Base-by-base conservation (phyloP, 1,139 yeast genomes). In the Candida tetrigidarum region DNA sequence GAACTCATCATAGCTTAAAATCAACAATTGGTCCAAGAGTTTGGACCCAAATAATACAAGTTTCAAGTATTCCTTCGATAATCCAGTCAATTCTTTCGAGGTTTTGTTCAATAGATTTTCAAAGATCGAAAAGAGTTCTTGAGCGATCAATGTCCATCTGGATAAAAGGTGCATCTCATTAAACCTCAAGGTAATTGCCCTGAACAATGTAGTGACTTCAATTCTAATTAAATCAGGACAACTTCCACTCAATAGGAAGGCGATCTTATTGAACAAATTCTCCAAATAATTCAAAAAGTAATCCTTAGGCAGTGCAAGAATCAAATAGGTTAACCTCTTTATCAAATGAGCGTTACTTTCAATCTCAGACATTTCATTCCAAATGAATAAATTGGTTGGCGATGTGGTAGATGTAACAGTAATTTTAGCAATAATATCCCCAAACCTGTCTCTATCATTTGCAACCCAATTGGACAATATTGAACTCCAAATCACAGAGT, bases 1-100 rank as follows among this genome's bases (percentile, higher is more conserved):
- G 63, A 93, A 92, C 44, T 90, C 96, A 58, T 91, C 97, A 43
- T 76, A 76, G 33, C 83, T 80, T 43, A 90, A 57, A 8, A 86
- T 70, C 19, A 92, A 62, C 20, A 91, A 61, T 35, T 86, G 76
- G 60, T 93, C 99, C 39, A 93, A 69, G 18, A 93, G 69, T 61
- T 91, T 92, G 57, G 91, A 85, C 0, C 85, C 86, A 45, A 79
- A 78, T 30, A 86, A 67, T 1, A 80, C 55, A 26, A 77, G 59
- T 25, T 63, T 60, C n/a, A 76, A 57, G 37, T 80, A 78, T 5
- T 76, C 69, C 2, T 63, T 63, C 4, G 64, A 56, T 38, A 67
- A 46, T 1, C 67, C 65, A 1, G 62, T 60, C 32, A 70, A 64
- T 15, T 74, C 71, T 41, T 66, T 67, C 19, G 57, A 38, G 7